Evolutionary conservation across 78 protist species (phyloP), one percentile per base, ranked within the genome.

Genomic region (Blattamonas nauphoetae): DNA sequence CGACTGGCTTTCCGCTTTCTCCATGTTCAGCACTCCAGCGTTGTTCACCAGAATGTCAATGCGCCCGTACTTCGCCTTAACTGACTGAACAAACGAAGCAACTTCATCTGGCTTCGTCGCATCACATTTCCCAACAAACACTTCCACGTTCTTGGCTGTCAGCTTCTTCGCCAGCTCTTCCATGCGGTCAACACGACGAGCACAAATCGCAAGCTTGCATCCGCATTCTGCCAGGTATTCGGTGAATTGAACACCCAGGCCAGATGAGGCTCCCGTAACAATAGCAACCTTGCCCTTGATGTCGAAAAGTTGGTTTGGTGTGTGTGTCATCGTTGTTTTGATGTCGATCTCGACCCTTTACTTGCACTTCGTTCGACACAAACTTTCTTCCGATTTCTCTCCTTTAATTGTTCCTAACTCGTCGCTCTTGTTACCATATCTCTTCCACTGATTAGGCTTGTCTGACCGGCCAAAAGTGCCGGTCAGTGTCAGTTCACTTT

Each of bases 241-340:
- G 1, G 86, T 45, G 3, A 83, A 21, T 6, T 83, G 45, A 35
- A 83, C 86, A 36, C 86, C 86, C 41, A 83, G 44, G 42, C 86
- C 86, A 35, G 45, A 21, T 42, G 86, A 83, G 46, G 86, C 86
- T 4, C 86, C 86, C 3, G 86, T 83, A 21, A 83, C 38, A 1
- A 83, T 46, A 35, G 86, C 86, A 5, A 83, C 6, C 21, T 3
- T 21, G 1, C 38, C 86, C 3, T 83, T 3, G 3, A 83, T 3
- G 46, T 3, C 1, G 46, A 83, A 83, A 3, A 83, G n/a, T n/a
- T n/a, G n/a, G n/a, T n/a, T n/a, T n/a, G n/a, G n/a, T n/a, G n/a
- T n/a, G n/a, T n/a, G n/a, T n/a, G n/a, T n/a, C n/a, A n/a, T n/a
- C n/a, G n/a, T n/a, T n/a, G n/a, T n/a, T n/a, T n/a, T n/a, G n/a